Percentiles rank a stretch among this genome's conserved stretches.
phyloP scores from a whole-genome alignment of 192 early-diverging fungal genomes.

The Gryganskiella cystojenkinii region DNA sequence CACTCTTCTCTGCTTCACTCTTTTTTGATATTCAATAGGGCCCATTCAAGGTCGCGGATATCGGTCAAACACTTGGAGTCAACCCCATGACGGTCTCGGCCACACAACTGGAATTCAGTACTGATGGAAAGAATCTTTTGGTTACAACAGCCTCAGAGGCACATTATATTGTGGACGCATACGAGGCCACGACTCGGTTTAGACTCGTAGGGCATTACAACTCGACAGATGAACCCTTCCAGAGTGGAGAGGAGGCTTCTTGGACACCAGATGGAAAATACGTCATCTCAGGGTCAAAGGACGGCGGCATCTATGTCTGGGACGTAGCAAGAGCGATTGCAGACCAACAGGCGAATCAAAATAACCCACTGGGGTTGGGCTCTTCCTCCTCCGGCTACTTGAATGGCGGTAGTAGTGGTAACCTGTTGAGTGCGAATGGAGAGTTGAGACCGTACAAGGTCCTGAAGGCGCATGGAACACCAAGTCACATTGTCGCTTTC shows the following conservation, averaged over 20 bases:
- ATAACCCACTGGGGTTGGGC: background rate
- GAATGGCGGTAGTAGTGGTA: background rate
- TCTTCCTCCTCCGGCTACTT: constrained; percentile 7
- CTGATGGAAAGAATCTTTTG: constrained; percentile 80
- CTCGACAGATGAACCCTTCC: constrained; percentile 15
- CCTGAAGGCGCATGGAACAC: constrained; percentile 60
- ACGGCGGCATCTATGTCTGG: constrained; percentile 76
- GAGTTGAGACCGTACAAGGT: constrained; percentile 52
- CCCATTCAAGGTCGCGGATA: constrained; percentile 54
- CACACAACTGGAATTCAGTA: constrained; percentile 76
- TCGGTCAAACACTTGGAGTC: constrained; percentile 21
- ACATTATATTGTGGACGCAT: constrained; percentile 78
- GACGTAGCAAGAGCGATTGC: constrained; percentile 60
- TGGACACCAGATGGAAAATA: constrained; percentile 79
- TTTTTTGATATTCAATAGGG: constrained; percentile 31
- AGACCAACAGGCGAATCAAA: constrained; percentile 16
- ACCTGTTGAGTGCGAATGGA: constrained; percentile 22
- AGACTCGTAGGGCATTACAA: constrained; percentile 58
- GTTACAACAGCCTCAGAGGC: constrained; percentile 69
- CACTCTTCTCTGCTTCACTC: background rate
- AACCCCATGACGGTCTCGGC: constrained; percentile 41
- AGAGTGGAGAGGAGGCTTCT: constrained; percentile 63
- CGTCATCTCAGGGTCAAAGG: constrained; percentile 74
- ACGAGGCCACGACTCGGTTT: constrained; percentile 57
- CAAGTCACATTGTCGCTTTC: constrained; percentile 69